Evolutionary conservation across 768 basidiomycete genomes (phyloP).

Genomic region (Boletus fagicola): DNA sequence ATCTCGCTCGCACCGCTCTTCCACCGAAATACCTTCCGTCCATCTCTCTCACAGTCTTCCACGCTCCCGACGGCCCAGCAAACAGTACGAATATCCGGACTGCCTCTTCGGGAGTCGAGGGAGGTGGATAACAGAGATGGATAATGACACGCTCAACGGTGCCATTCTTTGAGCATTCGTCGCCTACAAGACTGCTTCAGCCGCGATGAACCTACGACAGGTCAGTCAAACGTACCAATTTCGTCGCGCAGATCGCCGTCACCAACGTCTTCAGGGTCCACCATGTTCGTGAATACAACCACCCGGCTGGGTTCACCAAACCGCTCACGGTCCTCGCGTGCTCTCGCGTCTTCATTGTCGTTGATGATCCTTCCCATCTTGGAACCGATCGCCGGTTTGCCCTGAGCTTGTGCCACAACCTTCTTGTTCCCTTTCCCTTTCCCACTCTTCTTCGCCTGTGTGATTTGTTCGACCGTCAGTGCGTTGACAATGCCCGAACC

Average conservation of each 20-base stretch:
- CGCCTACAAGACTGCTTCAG: constrained; percentile 47
- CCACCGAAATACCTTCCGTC: constrained; percentile 94
- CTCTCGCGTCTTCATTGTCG: constrained; percentile 79
- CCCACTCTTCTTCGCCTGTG: constrained; percentile 34
- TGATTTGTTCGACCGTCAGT: constrained; percentile 71
- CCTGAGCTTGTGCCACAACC: constrained; percentile 36
- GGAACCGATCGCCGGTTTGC: constrained; percentile 45
- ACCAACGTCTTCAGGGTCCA: constrained; percentile 76
- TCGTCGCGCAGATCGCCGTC: constrained; percentile 85
- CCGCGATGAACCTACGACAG: neutral
- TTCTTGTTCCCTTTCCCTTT: constrained; percentile 43
- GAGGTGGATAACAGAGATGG: constrained; percentile 69
- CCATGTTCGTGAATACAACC: constrained; percentile 88
- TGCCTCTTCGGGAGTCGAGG: constrained; percentile 68
- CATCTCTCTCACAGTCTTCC: constrained; percentile 92
- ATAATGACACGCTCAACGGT: constrained; percentile 89
- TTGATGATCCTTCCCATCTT: constrained; percentile 91
- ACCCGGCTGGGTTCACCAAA: constrained; percentile 91
- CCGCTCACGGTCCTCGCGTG: constrained; percentile 70
- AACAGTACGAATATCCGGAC: constrained; percentile 92
- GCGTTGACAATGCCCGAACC: constrained; percentile 88
- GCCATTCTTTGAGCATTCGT: constrained; percentile 88
- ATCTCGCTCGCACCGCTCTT: constrained; percentile 74
- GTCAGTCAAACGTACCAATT: constrained; percentile 57
- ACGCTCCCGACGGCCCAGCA: constrained; percentile 88